These are phyloP conservation scores for Poa pratensis DNA, from an alignment of 176 grass and related monocot genomes.

Conservation along the genomic window DNA sequence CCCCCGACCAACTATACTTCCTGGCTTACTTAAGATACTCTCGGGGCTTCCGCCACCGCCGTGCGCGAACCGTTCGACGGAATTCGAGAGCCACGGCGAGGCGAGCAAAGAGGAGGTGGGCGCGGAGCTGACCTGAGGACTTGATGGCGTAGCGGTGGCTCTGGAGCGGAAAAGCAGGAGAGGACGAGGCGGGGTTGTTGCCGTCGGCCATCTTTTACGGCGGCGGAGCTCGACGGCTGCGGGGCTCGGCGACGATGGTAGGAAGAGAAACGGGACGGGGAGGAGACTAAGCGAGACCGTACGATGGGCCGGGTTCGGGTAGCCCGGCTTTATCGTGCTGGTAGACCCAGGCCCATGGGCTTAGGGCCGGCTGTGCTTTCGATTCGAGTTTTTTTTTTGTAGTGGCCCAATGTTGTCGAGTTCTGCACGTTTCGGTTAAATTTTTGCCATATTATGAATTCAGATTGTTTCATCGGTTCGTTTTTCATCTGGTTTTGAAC, in stretches of 20 bases:
- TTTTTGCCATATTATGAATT: neutral
- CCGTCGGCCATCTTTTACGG: constrained; percentile 64
- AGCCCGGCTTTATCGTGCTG: neutral
- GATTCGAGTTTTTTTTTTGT: neutral
- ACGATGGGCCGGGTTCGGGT: constrained; percentile 1
- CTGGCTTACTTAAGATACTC: neutral
- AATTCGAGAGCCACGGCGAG: constrained; percentile 26
- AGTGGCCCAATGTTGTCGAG: neutral
- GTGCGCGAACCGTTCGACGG: constrained; percentile 18
- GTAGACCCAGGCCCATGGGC: neutral
- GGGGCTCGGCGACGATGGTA: neutral
- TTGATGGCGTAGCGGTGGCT: constrained; percentile 62
- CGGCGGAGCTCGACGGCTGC: constrained; percentile 33
- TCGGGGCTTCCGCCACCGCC: neutral
- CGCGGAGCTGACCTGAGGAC: constrained; percentile 51
- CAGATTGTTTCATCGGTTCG: neutral
- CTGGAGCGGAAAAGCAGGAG: constrained; percentile 36
- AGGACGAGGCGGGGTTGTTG: constrained; percentile 33
- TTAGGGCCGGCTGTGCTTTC: neutral
- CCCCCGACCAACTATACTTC: neutral
- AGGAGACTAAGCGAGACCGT: constrained; percentile 7
- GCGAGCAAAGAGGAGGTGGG: neutral
- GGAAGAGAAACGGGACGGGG: constrained; percentile 5
- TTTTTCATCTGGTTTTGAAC: neutral
- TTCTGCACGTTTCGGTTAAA: neutral